A percentile compares a stretch with the other conserved stretches of the same genome.
Evolutionary conservation across 306 rosid species (phyloP).

Genomic region (Cucurbita ficifolia): DNA sequence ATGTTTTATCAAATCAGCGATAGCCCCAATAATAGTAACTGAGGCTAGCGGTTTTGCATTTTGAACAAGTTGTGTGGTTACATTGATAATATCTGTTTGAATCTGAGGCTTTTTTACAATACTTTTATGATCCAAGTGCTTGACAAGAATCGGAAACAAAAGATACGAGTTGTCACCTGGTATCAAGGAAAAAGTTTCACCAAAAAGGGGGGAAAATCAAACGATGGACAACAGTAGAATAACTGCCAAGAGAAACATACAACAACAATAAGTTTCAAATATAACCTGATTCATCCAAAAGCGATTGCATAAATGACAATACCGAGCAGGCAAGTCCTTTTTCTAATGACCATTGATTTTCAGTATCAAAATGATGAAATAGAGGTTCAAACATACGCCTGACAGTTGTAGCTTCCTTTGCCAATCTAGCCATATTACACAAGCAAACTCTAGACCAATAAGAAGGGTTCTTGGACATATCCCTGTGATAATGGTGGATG

Average conservation of each 20-base stretch:
- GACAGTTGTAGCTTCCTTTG: conserved; percentile 71
- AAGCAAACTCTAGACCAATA: conserved; percentile 89
- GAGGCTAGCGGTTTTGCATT: conserved; percentile 53
- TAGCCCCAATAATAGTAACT: conserved; percentile 52
- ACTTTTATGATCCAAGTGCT: conserved; percentile 96
- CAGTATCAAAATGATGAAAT: conserved; percentile 62
- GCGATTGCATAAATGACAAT: conserved; percentile 57
- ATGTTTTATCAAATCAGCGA: conserved; percentile 64
- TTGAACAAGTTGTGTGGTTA: conserved; percentile 50
- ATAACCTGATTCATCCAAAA: conserved; percentile 77
- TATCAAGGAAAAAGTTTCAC: conserved; percentile 12
- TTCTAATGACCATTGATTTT: conserved; percentile 69
- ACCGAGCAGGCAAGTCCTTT: conserved; percentile 52
- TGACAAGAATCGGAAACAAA: conserved; percentile 66
- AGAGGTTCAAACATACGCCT: conserved; percentile 81
- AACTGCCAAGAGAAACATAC: neutral
- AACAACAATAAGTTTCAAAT: conserved; percentile 1
- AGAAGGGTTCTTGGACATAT: conserved; percentile 45
- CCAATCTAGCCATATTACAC: conserved; percentile 60
- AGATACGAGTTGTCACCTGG: conserved; percentile 73
- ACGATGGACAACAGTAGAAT: neutral
- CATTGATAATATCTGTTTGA: conserved; percentile 49
- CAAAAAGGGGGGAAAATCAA: neutral
- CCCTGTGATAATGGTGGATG: conserved; percentile 34
- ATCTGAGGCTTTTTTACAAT: conserved; percentile 50